Percentiles rank a stretch among this genome's conserved stretches.
Conservation (phyloP, 495 filamentous ascomycete genomes). For the Gamarada debralockiae region DNA sequence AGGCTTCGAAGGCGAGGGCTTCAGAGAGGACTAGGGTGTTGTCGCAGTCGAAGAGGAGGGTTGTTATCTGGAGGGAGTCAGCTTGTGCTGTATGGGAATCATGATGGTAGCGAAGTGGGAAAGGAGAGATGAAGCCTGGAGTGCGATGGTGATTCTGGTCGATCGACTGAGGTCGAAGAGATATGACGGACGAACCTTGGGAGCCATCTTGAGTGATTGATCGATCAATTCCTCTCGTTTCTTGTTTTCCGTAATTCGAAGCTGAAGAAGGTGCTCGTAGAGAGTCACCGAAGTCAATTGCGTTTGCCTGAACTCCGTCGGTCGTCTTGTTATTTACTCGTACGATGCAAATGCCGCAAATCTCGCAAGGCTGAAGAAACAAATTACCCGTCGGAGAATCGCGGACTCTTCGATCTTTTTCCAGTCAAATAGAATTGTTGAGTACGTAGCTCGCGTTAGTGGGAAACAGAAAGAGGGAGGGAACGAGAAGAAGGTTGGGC, state of each 20-base stretch:
- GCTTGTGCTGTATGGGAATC: neutral
- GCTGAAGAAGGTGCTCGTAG: no score
- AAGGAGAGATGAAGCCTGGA: no score
- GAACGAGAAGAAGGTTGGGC: neutral
- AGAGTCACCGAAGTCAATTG: no score
- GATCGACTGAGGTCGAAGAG: neutral
- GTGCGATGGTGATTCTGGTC: no score
- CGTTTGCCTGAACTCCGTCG: no score
- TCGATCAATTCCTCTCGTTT: neutral
- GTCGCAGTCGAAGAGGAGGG: slow-evolving; percentile 94
- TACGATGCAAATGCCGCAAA: no score
- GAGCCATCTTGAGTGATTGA: slow-evolving; percentile 1
- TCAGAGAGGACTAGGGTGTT: slow-evolving; percentile 96
- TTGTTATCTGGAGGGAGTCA: slow-evolving; percentile 53
- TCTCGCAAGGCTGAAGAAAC: no score
- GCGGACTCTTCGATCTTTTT: no score
- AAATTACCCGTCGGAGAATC: no score
- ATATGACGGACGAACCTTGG: neutral
- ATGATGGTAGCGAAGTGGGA: neutral
- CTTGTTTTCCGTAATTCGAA: neutral
- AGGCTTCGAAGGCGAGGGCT: slow-evolving; percentile 88
- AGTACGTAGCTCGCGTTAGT: neutral
- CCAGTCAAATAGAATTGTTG: no score
- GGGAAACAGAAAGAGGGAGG: neutral
- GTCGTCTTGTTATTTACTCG: no score